These are phyloP conservation scores for Tetrapisispora phaffii DNA, from an alignment of 805 yeast genomes.

Conservation along the genomic window DNA sequence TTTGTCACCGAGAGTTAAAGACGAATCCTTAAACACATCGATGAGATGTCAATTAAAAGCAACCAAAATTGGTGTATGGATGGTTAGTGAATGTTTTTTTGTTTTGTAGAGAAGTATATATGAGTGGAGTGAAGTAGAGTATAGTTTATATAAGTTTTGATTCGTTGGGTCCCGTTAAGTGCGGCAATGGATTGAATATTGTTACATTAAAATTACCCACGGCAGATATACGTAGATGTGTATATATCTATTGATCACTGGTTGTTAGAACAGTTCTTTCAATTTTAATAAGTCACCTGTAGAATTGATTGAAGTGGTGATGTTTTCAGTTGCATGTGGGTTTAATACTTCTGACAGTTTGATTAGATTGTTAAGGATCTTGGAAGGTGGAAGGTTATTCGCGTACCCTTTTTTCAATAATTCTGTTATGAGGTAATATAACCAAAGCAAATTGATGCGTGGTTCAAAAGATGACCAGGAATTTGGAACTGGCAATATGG, in stretches of 20 bases:
- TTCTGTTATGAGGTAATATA: slow-evolving; percentile 38
- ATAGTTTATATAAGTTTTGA: too few relatives aligned
- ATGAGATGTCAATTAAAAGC: too few relatives aligned
- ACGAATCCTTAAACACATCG: too few relatives aligned
- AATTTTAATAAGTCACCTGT: slow-evolving; percentile 3
- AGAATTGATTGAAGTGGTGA: background rate
- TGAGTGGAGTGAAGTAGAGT: too few relatives aligned
- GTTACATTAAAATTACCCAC: too few relatives aligned
- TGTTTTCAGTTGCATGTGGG: background rate
- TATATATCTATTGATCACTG: too few relatives aligned
- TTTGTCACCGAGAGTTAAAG: background rate
- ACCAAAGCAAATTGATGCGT: slow-evolving; percentile 52
- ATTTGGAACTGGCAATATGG: slow-evolving; percentile 14
- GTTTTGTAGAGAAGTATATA: too few relatives aligned
- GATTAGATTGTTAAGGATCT: background rate
- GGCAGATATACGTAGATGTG: too few relatives aligned
- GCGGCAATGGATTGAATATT: background rate
- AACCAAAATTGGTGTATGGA: too few relatives aligned
- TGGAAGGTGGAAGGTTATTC: background rate
- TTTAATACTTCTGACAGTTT: background rate
- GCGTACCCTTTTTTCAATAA: background rate
- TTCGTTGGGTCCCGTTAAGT: too few relatives aligned
- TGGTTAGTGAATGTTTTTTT: too few relatives aligned
- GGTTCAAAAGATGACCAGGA: slow-evolving; percentile 26
- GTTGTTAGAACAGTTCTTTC: background rate